phyloP scores from a whole-genome alignment of 352 stramenopile genomes.

The Phytophthora fragariae region DNA sequence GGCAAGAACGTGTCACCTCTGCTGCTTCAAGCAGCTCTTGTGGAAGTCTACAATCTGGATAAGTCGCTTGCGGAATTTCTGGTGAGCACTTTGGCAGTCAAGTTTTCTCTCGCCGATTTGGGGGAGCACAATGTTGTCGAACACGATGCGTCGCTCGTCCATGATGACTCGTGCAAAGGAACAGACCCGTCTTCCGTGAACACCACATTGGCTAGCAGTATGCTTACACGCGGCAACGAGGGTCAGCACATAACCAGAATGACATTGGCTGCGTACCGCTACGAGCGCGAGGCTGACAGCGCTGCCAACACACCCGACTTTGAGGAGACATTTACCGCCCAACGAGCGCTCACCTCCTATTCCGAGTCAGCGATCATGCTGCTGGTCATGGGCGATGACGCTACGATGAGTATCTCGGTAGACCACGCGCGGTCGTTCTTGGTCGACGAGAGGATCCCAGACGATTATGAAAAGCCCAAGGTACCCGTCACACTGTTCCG shows the following conservation, averaged over 20 bases:
- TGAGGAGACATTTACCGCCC: conserved; percentile 40
- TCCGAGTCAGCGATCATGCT: conserved; percentile 57
- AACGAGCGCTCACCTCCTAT: conserved; percentile 50
- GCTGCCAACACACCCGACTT: conserved; percentile 52
- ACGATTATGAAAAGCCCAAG: conserved; percentile 47
- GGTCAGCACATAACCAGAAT: conserved; percentile 43
- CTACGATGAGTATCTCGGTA: conserved; percentile 46
- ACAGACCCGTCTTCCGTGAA: conserved; percentile 57
- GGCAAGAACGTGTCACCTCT: conserved; percentile 56
- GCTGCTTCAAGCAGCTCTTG: conserved; percentile 43
- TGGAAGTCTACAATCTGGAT: conserved; percentile 55
- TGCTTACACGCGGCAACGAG: conserved; percentile 46
- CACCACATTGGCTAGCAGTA: conserved; percentile 43
- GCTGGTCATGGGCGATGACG: conserved; percentile 55
- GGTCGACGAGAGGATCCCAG: conserved; percentile 56
- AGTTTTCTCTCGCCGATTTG: conserved; percentile 64
- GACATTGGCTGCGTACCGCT: conserved; percentile 53
- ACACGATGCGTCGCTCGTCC: conserved; percentile 77
- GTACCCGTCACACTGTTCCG: conserved; percentile 42
- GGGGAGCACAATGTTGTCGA: conserved; percentile 70
- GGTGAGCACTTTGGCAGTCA: conserved; percentile 34
- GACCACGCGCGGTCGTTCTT: conserved; percentile 56
- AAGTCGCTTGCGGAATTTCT: conserved; percentile 40
- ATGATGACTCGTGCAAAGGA: conserved; percentile 58
- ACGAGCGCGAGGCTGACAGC: conserved; percentile 54